These are phyloP conservation scores for Pachysandra terminalis DNA, from an alignment of 164 flowering plant species.

Conservation along the genomic window DNA sequence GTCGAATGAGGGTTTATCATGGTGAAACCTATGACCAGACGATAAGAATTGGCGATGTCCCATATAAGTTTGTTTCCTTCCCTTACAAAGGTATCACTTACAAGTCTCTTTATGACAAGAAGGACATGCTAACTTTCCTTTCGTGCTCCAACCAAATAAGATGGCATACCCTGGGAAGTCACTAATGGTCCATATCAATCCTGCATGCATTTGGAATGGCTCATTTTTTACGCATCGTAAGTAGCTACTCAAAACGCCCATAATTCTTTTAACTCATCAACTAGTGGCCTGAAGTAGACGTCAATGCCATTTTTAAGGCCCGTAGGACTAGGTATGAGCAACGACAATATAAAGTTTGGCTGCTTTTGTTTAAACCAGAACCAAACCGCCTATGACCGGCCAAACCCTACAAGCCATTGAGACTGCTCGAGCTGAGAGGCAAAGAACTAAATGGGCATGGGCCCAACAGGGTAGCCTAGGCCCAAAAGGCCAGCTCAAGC, in stretches of 20 bases:
- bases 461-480: too few relatives aligned
- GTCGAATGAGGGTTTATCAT: background rate
- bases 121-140: conserved; percentile 23
- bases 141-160: conserved; percentile 25
- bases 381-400: too few relatives aligned
- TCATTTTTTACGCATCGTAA: conserved; percentile 9
- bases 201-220: conserved; percentile 10
- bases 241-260: conserved; percentile 10
- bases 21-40: background rate
- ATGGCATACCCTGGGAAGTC: conserved; percentile 16
- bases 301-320: conserved; percentile 10
- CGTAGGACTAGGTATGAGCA: conserved; percentile 15
- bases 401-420: conserved; percentile 12
- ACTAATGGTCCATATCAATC: conserved; percentile 18
- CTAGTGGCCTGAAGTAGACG: conserved; percentile 18
- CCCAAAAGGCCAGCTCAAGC: too few relatives aligned
- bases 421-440: too few relatives aligned
- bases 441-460: too few relatives aligned
- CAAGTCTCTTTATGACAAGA: conserved; percentile 15
- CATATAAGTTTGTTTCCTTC: conserved; percentile 15
- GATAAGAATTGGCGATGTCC: conserved; percentile 17
- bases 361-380: conserved; percentile 9
- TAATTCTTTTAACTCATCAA: conserved; percentile 17
- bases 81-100: background rate
- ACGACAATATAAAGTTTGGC: conserved; percentile 7